Conservation (phyloP, 768 basidiomycete species). For the Tylopilus sp. region DNA sequence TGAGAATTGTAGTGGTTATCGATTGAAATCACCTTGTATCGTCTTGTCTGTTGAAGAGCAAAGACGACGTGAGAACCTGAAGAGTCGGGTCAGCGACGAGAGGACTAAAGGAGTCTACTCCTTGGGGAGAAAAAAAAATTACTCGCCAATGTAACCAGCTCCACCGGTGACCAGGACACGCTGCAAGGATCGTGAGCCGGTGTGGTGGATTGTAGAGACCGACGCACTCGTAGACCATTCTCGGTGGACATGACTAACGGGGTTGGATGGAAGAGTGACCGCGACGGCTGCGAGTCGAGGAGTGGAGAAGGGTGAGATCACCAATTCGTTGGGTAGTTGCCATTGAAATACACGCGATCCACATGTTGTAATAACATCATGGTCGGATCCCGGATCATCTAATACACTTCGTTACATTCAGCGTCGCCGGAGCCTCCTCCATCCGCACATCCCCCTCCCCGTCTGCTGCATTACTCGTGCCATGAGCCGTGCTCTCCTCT, state of each 20-base stretch:
- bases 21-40: conserved; percentile 90
- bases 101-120: background rate
- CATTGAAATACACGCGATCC: conserved; percentile 15
- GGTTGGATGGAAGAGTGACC: background rate
- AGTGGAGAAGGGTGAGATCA: conserved; percentile 1
- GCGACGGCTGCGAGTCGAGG: background rate
- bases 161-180: conserved; percentile 74
- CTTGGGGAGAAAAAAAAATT: background rate
- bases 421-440: conserved; percentile 38
- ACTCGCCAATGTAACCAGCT: conserved; percentile 84
- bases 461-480: conserved; percentile 24
- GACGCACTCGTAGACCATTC: conserved; percentile 46
- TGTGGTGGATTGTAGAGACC: background rate
- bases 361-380: background rate
- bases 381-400: background rate
- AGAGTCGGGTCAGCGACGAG: conserved; percentile 9
- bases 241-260: conserved; percentile 27
- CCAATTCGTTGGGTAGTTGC: background rate
- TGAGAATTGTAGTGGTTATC: conserved; percentile 96
- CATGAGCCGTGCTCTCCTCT: conserved; percentile 20
- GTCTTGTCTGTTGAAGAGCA: conserved; percentile 76
- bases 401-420: background rate
- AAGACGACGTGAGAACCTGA: conserved; percentile 93
- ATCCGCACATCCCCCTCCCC: conserved; percentile 49
- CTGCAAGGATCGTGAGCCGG: conserved; percentile 32